phyloP scores from a whole-genome alignment of 345 rosid species.

The Pelargonium nanum region DNA sequence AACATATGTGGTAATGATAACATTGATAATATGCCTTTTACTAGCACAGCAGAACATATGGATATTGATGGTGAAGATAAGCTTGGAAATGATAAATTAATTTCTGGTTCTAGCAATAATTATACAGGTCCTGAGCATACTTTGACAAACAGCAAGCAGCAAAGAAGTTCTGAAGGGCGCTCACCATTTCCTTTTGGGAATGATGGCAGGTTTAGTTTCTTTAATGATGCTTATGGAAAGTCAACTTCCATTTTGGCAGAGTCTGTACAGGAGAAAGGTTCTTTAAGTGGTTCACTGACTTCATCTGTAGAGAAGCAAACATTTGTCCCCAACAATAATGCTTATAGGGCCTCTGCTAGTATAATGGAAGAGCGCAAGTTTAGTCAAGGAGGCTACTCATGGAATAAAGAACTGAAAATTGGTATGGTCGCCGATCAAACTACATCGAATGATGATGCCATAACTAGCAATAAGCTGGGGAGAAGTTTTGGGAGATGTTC shows the following conservation, averaged over 20 bases:
- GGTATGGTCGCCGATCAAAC: slow-evolving; percentile 6
- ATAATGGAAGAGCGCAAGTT: slow-evolving; percentile 9
- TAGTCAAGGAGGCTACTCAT: slow-evolving; percentile 8
- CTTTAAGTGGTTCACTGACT: slow-evolving; percentile 10
- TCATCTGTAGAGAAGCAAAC: slow-evolving; percentile 7
- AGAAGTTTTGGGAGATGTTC: slow-evolving; percentile 6
- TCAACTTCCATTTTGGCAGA: slow-evolving; percentile 5
- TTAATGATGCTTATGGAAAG: slow-evolving; percentile 11
- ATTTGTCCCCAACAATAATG: slow-evolving; percentile 10
- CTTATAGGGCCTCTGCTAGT: slow-evolving; percentile 5
- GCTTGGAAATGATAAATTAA: slow-evolving; percentile 9
- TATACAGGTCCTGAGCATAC: slow-evolving; percentile 5
- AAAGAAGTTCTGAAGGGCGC: slow-evolving; percentile 12
- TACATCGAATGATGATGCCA: slow-evolving; percentile 1
- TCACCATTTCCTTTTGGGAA: slow-evolving; percentile 6
- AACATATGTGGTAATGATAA: slow-evolving; percentile 8
- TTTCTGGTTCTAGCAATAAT: slow-evolving; percentile 9
- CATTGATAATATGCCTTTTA: slow-evolving; percentile 12
- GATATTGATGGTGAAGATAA: slow-evolving; percentile 13
- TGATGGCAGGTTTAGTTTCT: slow-evolving; percentile 8
- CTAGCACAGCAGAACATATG: slow-evolving; percentile 12
- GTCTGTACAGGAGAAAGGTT: slow-evolving; percentile 10
- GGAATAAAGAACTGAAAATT: slow-evolving; percentile 13
- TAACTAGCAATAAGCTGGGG: slow-evolving; percentile 6
- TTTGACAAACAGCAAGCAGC: slow-evolving; percentile 5